Conservation (phyloP, 148 eudicot species). For the Silene conica region DNA sequence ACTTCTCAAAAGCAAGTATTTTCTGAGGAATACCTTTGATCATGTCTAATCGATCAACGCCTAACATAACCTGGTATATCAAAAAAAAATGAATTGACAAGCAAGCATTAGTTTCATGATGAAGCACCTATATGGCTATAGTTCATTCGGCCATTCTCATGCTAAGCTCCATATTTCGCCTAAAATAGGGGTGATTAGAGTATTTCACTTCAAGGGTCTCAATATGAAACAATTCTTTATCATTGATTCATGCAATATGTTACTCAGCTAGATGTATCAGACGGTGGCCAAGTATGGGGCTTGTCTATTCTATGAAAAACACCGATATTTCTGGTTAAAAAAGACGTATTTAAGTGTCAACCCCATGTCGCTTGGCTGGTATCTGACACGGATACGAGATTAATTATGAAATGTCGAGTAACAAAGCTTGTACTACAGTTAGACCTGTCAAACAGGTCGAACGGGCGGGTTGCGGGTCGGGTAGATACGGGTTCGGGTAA, state of each 20-base stretch:
- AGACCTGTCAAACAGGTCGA: no score
- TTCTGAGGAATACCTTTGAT: conserved; percentile 98
- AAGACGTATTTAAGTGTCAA: no score
- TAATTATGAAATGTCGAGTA: no score
- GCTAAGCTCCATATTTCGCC: no score
- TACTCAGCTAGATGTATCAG: not conserved
- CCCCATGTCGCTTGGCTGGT: no score
- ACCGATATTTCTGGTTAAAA: no score
- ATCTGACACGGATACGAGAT: not conserved
- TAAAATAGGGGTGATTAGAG: no score
- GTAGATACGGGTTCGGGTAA: no score
- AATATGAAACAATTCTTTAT: not conserved
- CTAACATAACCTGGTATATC: conserved; percentile 73
- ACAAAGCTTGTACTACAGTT: not conserved
- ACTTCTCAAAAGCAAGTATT: conserved; percentile 89
- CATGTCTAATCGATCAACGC: conserved; percentile 97
- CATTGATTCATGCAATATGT: not conserved
- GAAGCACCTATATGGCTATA: no score
- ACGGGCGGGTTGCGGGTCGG: no score
- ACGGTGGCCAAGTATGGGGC: not conserved
- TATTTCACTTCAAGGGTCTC: no score
- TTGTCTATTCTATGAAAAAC: no score
- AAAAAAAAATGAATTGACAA: not conserved
- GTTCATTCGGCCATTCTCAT: not conserved
- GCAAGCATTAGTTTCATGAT: not conserved